These are phyloP conservation scores for Fusarium keratoplasticum DNA, from an alignment of 2,329 filamentous ascomycete species.

Conservation along the genomic window DNA sequence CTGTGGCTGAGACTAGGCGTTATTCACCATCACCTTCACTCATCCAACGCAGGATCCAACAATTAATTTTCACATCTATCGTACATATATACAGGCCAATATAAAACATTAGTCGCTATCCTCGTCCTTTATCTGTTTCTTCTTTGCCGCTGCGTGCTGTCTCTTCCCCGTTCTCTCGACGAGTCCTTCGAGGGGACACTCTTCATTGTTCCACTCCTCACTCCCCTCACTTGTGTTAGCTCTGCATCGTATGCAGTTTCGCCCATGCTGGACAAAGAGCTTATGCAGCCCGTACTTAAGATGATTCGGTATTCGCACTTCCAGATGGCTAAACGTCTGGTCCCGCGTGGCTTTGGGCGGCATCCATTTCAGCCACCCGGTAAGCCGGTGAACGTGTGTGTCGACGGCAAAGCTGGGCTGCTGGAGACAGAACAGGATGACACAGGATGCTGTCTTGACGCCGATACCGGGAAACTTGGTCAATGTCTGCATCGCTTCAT, in stretches of 20 bases:
- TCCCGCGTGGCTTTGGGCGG: conserved; percentile 43
- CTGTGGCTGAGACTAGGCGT: background rate
- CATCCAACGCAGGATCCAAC: background rate
- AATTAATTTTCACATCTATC: background rate
- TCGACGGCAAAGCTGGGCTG: conserved; percentile 46
- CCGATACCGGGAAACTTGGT: conserved; percentile 44
- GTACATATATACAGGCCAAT: background rate
- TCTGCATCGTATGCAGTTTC: conserved; percentile 41
- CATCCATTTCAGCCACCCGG: conserved; percentile 44
- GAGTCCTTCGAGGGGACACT: conserved; percentile 41
- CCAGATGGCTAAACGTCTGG: conserved; percentile 43
- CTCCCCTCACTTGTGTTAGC: conserved; percentile 45
- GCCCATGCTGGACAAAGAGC: conserved; percentile 42
- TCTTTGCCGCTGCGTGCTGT: conserved; percentile 28
- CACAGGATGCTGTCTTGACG: conserved; percentile 45
- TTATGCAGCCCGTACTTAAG: conserved; percentile 45
- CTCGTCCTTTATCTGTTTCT: conserved; percentile 28
- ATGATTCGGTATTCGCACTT: conserved; percentile 42
- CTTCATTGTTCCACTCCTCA: conserved; percentile 39
- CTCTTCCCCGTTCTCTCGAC: conserved; percentile 42
- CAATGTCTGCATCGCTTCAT: conserved; percentile 44
- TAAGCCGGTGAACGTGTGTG: conserved; percentile 43
- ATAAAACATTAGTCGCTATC: conserved; percentile 16
- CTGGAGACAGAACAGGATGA: conserved; percentile 44
- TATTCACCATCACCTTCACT: background rate